phyloP scores from a whole-genome alignment of 2,329 filamentous ascomycete genomes.

The Trichoderma sp. region DNA sequence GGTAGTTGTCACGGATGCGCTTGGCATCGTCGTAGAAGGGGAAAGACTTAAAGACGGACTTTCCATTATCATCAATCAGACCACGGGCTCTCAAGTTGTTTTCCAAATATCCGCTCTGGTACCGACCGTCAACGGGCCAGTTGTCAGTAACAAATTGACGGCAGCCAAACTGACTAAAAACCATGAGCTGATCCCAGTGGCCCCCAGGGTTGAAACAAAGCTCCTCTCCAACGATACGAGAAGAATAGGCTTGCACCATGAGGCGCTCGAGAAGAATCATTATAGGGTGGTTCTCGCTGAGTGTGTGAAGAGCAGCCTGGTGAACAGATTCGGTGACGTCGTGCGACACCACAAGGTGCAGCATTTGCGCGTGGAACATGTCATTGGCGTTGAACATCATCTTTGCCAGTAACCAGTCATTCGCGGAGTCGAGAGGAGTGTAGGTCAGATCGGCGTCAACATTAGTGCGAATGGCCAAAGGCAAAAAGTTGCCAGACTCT shows the following conservation, averaged over 20 bases:
- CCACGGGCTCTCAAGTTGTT: slow-evolving; percentile 42
- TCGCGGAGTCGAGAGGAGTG: slow-evolving; percentile 44
- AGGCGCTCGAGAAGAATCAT: slow-evolving; percentile 38
- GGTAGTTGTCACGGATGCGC: slow-evolving; percentile 39
- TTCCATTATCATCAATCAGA: slow-evolving; percentile 37
- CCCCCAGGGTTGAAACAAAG: slow-evolving; percentile 33
- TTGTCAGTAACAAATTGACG: slow-evolving; percentile 32
- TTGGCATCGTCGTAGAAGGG: slow-evolving; percentile 35
- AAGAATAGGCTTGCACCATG: slow-evolving; percentile 32
- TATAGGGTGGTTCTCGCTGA: slow-evolving; percentile 49
- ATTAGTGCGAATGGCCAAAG: slow-evolving; percentile 51
- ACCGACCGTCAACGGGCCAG: slow-evolving; percentile 35
- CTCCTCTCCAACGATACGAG: slow-evolving; percentile 26
- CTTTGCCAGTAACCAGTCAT: slow-evolving; percentile 55
- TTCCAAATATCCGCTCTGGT: slow-evolving; percentile 43
- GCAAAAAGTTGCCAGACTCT: slow-evolving; percentile 45
- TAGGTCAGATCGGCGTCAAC: slow-evolving; percentile 41
- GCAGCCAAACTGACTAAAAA: slow-evolving; percentile 23
- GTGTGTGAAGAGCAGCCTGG: slow-evolving; percentile 47
- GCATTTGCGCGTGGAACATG: slow-evolving; percentile 46
- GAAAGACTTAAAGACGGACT: slow-evolving; percentile 44
- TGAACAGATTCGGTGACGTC: slow-evolving; percentile 46
- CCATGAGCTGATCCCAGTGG: slow-evolving; percentile 35
- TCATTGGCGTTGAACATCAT: slow-evolving; percentile 52
- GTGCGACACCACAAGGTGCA: slow-evolving; percentile 47